Conservation (phyloP, 306 rosid species). For the Neltuma alba region DNA sequence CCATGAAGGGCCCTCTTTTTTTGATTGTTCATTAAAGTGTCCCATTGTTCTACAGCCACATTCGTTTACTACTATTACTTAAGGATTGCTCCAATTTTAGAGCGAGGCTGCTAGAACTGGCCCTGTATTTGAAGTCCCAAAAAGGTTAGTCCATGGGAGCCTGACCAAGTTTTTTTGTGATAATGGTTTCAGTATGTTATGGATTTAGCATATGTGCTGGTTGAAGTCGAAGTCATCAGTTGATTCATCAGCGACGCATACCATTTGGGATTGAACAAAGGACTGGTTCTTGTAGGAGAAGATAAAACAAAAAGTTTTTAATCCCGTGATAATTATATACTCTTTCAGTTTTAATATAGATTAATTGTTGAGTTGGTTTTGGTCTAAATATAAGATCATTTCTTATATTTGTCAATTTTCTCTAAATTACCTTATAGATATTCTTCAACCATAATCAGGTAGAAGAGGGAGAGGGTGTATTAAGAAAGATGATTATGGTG, state of each 20-base stretch:
- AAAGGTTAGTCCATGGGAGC: background rate
- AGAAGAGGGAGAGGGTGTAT: no score
- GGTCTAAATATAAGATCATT: no score
- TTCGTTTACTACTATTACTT: background rate
- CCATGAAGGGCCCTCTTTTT: conserved; percentile 13
- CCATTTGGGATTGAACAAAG: background rate
- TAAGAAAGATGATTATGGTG: no score
- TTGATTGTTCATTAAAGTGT: conserved; percentile 25
- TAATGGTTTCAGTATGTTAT: background rate
- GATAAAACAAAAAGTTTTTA: background rate
- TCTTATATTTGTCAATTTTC: no score
- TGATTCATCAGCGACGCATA: background rate
- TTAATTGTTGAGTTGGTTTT: no score
- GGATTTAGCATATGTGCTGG: background rate
- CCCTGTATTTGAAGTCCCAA: background rate
- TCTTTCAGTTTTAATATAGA: no score
- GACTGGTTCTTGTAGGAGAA: background rate
- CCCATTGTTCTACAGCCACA: background rate
- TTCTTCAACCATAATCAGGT: no score
- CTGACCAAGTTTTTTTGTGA: background rate
- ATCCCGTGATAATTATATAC: background rate
- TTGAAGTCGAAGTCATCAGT: background rate
- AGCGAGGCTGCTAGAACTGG: conserved; percentile 1
- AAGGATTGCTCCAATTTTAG: background rate
- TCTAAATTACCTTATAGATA: no score